Conservation (phyloP, 257 asterid species). For the Solanum chmielewskii region DNA sequence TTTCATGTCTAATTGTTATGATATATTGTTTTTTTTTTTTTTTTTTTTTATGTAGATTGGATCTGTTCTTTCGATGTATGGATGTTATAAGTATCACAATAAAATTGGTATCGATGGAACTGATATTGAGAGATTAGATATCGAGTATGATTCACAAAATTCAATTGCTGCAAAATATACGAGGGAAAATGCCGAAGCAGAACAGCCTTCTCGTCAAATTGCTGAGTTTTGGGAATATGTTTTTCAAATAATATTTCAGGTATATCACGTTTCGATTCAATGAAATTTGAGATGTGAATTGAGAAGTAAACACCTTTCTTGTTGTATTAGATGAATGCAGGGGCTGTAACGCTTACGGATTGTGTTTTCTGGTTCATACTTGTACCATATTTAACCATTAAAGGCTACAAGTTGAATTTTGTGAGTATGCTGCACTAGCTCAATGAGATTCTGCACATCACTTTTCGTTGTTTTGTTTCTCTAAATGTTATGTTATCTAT, state of each 20-base stretch:
- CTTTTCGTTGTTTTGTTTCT: background rate
- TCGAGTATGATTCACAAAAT: slow-evolving; percentile 25
- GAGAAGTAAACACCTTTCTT: background rate
- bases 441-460: background rate
- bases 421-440: slow-evolving; percentile 28
- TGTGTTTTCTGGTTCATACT: slow-evolving; percentile 84
- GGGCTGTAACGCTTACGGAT: slow-evolving; percentile 87
- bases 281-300: background rate
- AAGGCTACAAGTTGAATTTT: slow-evolving; percentile 70
- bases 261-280: slow-evolving; percentile 8
- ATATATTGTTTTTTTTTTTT: background rate
- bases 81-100: slow-evolving; percentile 39
- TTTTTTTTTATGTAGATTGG: slow-evolving; percentile 44
- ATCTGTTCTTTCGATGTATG: slow-evolving; percentile 63
- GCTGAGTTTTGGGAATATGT: slow-evolving; percentile 69
- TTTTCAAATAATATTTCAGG: slow-evolving; percentile 87
- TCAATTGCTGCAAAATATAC: slow-evolving; percentile 17
- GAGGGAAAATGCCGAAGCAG: slow-evolving; percentile 15
- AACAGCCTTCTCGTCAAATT: slow-evolving; percentile 21
- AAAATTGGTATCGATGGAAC: slow-evolving; percentile 8
- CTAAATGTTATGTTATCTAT: slow-evolving; percentile 2
- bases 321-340: slow-evolving; percentile 73
- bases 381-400: slow-evolving; percentile 73
- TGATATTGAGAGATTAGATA: slow-evolving; percentile 22
- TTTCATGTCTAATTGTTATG: background rate